Conservation (phyloP, 371 early-diverging fungal genomes). For the Smittium culicis region DNA sequence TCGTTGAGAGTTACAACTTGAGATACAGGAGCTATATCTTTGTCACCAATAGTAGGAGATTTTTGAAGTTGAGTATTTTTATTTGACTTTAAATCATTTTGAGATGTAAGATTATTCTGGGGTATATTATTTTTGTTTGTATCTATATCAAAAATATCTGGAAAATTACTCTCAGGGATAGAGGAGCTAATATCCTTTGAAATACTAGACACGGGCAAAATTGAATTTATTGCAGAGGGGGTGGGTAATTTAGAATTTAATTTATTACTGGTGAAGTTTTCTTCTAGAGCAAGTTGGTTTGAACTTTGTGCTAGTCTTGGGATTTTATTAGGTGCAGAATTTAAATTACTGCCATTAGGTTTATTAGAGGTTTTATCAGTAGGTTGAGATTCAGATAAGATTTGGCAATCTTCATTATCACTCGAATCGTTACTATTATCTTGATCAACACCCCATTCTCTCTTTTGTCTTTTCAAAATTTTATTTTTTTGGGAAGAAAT, state of each 20-base stretch:
- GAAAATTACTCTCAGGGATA: constrained; percentile 10
- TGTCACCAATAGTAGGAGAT: not conserved
- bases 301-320: constrained; percentile 22
- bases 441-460: constrained; percentile 7
- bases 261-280: constrained; percentile 1
- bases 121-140: constrained; percentile 4
- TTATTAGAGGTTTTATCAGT: too few species aligned
- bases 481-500: constrained; percentile 8
- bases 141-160: constrained; percentile 3
- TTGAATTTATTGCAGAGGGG: not conserved
- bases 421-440: not conserved
- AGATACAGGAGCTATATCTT: not conserved
- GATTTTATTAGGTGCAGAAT: constrained; percentile 6
- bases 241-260: not conserved
- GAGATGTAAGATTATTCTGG: not conserved
- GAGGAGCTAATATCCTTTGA: not conserved
- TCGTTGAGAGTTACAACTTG: constrained; percentile 21
- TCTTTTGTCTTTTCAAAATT: not conserved
- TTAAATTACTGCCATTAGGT: not conserved
- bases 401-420: not conserved
- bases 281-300: constrained; percentile 22
- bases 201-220: constrained; percentile 1
- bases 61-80: not conserved
- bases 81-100: not conserved
- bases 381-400: not conserved